Base-by-base conservation (phyloP, 768 basidiomycete species). In the Ephemerocybe angulata region DNA sequence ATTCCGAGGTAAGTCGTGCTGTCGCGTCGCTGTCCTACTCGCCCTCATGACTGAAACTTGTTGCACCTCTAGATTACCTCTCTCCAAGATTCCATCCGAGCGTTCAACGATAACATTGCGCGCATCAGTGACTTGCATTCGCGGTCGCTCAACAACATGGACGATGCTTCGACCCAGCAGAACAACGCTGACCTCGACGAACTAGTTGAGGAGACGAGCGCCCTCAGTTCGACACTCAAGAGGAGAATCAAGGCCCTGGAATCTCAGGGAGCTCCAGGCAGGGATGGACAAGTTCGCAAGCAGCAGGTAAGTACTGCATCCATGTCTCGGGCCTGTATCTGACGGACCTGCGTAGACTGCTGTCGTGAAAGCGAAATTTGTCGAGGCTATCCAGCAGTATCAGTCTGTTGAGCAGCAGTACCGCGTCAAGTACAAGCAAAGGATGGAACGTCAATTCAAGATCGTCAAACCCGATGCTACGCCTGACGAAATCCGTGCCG, bases 391-490 rank as follows among this genome's bases (percentile, higher is more conserved):
- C 57, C 93, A 93, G 71, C 84, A 79, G 58, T 93, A 92, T 64
- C 89, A 93, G 66, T 80, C 79, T 24, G 88, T 91, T 31, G 92
- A 94, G 65, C 84, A 87, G 61, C 85, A 88, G 63, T 85, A 90
- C 64, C 83, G 91, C 31, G 72, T 79, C 57, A 86, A 83, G 69
- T 87, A 89, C 71, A 90, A 86, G 71, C 84, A 90, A 67, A 76
- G 90, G 24, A 82, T 93, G 73, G 89, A 90, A 66, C 78, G 91
- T 56, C 90, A 97, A 70, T 88, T 89, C 72, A 90, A 84, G 65
- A 96, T 95, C 57, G 93, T 94, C 53, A 97, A 97, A 73, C 94
- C 93, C 46, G 86, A 95, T 70, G 95, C 95, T 4, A 85, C 93
- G 0, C 86, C 86, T 1, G 92, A 96, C 53, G 95, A 98, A 71